phyloP scores from a whole-genome alignment of 2,329 filamentous ascomycete genomes.

The Neonectria coccinea region DNA sequence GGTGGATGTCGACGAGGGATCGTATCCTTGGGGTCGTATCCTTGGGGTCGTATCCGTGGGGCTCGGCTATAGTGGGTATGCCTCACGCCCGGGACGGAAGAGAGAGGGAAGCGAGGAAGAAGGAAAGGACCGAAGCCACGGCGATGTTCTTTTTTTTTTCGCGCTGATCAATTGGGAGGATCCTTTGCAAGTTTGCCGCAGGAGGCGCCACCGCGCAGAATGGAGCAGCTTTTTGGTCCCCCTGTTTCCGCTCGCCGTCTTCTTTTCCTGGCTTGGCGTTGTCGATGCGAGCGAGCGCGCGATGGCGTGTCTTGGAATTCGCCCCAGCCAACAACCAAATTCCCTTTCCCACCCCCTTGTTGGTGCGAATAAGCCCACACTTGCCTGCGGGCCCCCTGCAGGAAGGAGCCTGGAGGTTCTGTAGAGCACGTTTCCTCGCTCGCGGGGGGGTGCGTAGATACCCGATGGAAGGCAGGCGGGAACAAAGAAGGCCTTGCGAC shows the following conservation, averaged over 20 bases:
- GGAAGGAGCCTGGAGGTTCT: constrained; percentile 26
- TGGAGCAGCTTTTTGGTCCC: constrained; percentile 12
- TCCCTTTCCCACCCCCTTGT: constrained; percentile 36
- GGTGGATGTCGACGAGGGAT: constrained; percentile 33
- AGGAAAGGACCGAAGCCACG: background rate
- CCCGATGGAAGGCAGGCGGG: constrained; percentile 8
- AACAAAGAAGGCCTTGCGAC: background rate
- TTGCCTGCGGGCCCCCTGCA: constrained; percentile 34
- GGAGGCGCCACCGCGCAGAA: constrained; percentile 17
- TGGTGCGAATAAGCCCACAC: constrained; percentile 44
- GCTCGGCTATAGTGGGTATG: constrained; percentile 1
- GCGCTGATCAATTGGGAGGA: background rate
- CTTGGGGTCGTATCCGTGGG: constrained; percentile 21
- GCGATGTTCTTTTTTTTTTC: background rate
- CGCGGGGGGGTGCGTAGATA: constrained; percentile 13
- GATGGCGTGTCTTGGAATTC: constrained; percentile 37
- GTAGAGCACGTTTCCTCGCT: constrained; percentile 13
- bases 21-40: constrained; percentile 21
- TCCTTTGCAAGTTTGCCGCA: constrained; percentile 17
- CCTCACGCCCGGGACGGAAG: background rate
- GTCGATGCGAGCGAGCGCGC: constrained; percentile 24
- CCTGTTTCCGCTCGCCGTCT: constrained; percentile 1
- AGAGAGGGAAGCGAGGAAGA: background rate
- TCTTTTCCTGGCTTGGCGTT: constrained; percentile 31
- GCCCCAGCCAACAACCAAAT: constrained; percentile 32